Evolutionary conservation across 176 grass and related monocot genomes (phyloP).

Genomic region (Bothriochloa decipiens): DNA sequence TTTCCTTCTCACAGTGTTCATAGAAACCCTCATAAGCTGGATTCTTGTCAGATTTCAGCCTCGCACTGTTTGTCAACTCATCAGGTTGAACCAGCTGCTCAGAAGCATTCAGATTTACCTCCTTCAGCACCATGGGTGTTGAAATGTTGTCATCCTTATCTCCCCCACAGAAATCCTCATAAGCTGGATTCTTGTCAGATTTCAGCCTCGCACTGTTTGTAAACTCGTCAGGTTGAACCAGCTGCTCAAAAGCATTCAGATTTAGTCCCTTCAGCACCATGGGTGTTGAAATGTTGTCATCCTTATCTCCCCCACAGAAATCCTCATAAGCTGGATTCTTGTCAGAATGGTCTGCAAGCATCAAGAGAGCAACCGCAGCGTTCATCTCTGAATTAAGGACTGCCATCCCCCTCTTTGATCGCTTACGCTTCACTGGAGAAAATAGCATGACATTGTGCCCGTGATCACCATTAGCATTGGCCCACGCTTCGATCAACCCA

Average conservation of each 20-base stretch:
- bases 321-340: conserved; percentile 33
- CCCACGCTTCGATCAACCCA: conserved; percentile 9
- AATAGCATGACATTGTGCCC: conserved; percentile 8
- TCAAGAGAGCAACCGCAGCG: conserved; percentile 39
- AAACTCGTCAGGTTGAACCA: conserved; percentile 9
- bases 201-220: neutral
- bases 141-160: neutral
- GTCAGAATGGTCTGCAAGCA: conserved; percentile 27
- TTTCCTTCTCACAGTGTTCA: conserved; percentile 27
- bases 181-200: conserved; percentile 33
- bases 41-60: conserved; percentile 23
- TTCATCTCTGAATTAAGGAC: conserved; percentile 23
- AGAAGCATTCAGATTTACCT: conserved; percentile 8
- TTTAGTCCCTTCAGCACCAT: conserved; percentile 23
- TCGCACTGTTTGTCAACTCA: neutral
- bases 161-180: conserved; percentile 17
- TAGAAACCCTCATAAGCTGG: conserved; percentile 23
- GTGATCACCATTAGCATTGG: neutral
- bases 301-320: conserved; percentile 2
- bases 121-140: conserved; percentile 7
- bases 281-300: neutral
- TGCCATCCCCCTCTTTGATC: conserved; percentile 33
- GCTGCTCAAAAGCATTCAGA: conserved; percentile 7
- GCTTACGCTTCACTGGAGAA: conserved; percentile 38
- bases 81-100: conserved; percentile 4